These are phyloP conservation scores for Phaeosphaeria sp. DNA, from an alignment of 2,329 filamentous ascomycete genomes.

Conservation along the genomic window DNA sequence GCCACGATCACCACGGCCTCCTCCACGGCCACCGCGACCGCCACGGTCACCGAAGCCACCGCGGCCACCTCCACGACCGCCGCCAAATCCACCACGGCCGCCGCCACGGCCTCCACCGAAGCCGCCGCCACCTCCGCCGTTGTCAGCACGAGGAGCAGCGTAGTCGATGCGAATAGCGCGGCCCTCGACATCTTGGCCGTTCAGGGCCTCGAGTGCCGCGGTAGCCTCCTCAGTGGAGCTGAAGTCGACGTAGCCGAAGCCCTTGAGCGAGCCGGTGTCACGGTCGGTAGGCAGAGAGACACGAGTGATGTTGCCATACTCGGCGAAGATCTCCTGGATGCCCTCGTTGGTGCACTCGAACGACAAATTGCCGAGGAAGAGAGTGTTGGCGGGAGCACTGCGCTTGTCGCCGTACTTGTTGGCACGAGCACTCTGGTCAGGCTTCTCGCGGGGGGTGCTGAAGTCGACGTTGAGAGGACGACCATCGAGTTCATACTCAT, in stretches of 20 bases:
- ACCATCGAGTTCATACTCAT: conserved; percentile 75
- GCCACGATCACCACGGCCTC: conserved; percentile 56
- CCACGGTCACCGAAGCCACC: conserved; percentile 58
- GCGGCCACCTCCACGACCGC: conserved; percentile 54
- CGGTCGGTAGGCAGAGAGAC: conserved; percentile 89
- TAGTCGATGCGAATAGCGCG: conserved; percentile 85
- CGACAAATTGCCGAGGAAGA: conserved; percentile 90
- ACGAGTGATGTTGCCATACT: conserved; percentile 73
- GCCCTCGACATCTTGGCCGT: conserved; percentile 73
- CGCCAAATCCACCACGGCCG: conserved; percentile 58
- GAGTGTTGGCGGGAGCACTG: conserved; percentile 81
- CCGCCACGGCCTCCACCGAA: conserved; percentile 58
- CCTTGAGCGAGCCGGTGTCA: conserved; percentile 84
- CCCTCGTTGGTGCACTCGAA: conserved; percentile 82
- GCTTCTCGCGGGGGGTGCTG: conserved; percentile 69
- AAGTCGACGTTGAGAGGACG: conserved; percentile 81
- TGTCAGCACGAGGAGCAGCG: conserved; percentile 69
- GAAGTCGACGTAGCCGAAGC: conserved; percentile 91
- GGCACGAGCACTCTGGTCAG: conserved; percentile 61
- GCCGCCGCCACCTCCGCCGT: conserved; percentile 61
- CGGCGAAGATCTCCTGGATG: conserved; percentile 75
- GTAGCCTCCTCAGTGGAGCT: conserved; percentile 82
- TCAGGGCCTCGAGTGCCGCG: conserved; percentile 71
- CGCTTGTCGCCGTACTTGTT: conserved; percentile 77
- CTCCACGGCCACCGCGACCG: conserved; percentile 56